A percentile compares a stretch with the other conserved stretches of the same genome.
Conservation (phyloP, 2,329 filamentous ascomycete genomes). For the Trichoderma polysporum region DNA sequence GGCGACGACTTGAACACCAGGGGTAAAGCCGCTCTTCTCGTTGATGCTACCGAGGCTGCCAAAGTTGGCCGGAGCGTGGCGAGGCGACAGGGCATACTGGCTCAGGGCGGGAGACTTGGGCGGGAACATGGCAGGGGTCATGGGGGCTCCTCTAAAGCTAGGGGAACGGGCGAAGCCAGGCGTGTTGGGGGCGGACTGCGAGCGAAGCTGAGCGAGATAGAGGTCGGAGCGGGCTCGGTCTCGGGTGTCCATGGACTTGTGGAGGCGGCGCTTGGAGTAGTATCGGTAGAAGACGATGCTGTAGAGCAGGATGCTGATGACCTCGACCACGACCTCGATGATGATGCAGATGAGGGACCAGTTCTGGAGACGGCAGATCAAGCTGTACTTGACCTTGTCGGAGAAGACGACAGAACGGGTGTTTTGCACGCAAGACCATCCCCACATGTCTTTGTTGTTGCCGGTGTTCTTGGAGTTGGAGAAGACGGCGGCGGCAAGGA, state of each 20-base stretch:
- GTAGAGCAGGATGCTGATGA: slow-evolving; percentile 90
- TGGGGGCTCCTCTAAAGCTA: slow-evolving; percentile 3
- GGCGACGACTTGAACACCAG: slow-evolving; percentile 55
- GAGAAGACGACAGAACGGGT: slow-evolving; percentile 73
- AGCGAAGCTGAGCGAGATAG: slow-evolving; percentile 81
- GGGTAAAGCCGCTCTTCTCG: slow-evolving; percentile 50
- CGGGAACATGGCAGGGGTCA: slow-evolving; percentile 63
- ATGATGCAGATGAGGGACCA: slow-evolving; percentile 96
- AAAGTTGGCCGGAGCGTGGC: slow-evolving; percentile 59
- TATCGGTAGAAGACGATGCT: slow-evolving; percentile 95
- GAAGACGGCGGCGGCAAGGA: slow-evolving; percentile 77
- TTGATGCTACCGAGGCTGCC: slow-evolving; percentile 49
- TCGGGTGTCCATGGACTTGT: slow-evolving; percentile 94
- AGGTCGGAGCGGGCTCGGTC: slow-evolving; percentile 93
- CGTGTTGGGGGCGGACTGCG: slow-evolving; percentile 91
- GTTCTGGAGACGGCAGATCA: slow-evolving; percentile 89
- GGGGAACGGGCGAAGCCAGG: slow-evolving; percentile 75
- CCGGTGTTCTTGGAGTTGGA: slow-evolving; percentile 71
- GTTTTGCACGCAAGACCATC: slow-evolving; percentile 95
- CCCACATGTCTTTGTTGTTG: slow-evolving; percentile 89
- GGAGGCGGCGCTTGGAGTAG: slow-evolving; percentile 91
- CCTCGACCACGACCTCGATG: slow-evolving; percentile 92
- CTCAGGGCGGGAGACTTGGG: slow-evolving; percentile 45
- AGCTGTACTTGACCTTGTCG: slow-evolving; percentile 80
- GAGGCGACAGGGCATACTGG: slow-evolving; percentile 56